Base-by-base conservation (phyloP, 352 stramenopile genomes). In the Phytophthora tentaculata region DNA sequence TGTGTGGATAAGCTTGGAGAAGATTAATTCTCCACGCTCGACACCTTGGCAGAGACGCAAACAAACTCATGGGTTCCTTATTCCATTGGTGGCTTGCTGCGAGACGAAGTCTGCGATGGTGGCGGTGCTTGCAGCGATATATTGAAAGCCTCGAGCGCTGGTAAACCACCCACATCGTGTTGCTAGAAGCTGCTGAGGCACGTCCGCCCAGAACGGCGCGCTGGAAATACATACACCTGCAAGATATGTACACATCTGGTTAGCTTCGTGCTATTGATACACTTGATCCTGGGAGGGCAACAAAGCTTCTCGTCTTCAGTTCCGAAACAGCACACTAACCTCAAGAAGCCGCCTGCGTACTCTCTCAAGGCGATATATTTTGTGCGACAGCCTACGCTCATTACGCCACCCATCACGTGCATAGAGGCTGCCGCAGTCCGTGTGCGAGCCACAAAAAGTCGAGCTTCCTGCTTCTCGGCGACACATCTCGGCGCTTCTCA, bases 151-250 rank as follows among this genome's bases (percentile, higher is more conserved):
- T 67, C 56, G 20, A 53, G 41, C 47, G 61, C 67, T 74, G 52
- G 63, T 70, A 56, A 29, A 47, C 54, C 20, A 73, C 26, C 45
- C 43, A 41, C 61, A 45, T 41, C 55, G 49, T 50, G 50, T 71
- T 74, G 55, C 67, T 48, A 56, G 61, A 70, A 74, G n/a, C n/a
- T n/a, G n/a, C n/a, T n/a, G n/a, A n/a, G 44, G 8, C 65, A 48
- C 35, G 35, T 43, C 62, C 62, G 61, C 62, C 61, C 61, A 71
- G 67, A 71, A 65, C 28, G 19, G 5, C 20, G 7, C 20, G 24
- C 61, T 47, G 50, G 61, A 74, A 74, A 74, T 74, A 74, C 20
- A 23, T 43, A 57, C 41, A 44, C 19, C 32, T 58, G 48, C 22
- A 55, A 55, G 55, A 72, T 62, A 48, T 48, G 9, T 51, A 64